phyloP scores from a whole-genome alignment of 169 alveolate species.

The Plasmodium billcollinsi region DNA sequence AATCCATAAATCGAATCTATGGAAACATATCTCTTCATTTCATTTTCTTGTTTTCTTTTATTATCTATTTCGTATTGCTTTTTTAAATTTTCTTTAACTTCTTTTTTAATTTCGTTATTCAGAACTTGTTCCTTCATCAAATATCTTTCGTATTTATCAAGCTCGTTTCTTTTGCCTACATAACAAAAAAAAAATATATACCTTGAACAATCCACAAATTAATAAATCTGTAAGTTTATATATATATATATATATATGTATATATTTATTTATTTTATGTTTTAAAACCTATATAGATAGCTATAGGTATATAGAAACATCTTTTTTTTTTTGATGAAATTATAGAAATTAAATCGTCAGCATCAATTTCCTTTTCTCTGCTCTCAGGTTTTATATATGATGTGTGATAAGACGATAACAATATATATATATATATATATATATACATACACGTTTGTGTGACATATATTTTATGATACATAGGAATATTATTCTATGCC shows the following conservation, averaged over 20 bases:
- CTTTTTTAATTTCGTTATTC: constrained; percentile 8
- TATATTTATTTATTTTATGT: not conserved
- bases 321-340: constrained; percentile 48
- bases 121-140: constrained; percentile 15
- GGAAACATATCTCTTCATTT: constrained; percentile 16
- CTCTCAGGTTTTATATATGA: not conserved
- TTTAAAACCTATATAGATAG: constrained; percentile 37
- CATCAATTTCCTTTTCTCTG: constrained; percentile 24
- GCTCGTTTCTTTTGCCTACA: constrained; percentile 13
- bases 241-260: not conserved
- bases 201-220: not conserved
- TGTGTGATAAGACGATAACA: no score
- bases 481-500: no score
- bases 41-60: constrained; percentile 20
- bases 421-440: not conserved
- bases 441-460: not conserved
- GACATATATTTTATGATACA: no score
- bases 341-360: constrained; percentile 52
- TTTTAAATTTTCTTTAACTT: constrained; percentile 20
- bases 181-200: not conserved
- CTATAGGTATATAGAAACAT: constrained; percentile 61
- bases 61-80: constrained; percentile 21
- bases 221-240: not conserved
- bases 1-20: constrained; percentile 10
- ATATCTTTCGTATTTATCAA: constrained; percentile 30